Conservation (phyloP, 768 basidiomycete species). For the Auriscalpium vulgare region DNA sequence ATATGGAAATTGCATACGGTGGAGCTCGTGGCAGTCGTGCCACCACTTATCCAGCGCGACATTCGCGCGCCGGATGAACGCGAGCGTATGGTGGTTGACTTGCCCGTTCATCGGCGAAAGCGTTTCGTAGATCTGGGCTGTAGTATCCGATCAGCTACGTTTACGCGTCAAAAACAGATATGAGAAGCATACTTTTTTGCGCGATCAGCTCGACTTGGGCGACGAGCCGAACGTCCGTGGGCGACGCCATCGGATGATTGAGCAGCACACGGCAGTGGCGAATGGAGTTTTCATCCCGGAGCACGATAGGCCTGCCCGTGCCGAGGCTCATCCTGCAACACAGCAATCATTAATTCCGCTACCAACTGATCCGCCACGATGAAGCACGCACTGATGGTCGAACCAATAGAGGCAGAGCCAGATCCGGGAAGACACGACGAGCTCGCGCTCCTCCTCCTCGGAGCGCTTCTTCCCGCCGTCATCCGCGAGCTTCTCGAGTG, state of each 20-base stretch:
- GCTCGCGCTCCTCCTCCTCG: conserved; percentile 80
- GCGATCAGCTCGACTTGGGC: conserved; percentile 85
- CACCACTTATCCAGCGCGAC: conserved; percentile 88
- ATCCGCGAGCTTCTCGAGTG: conserved; percentile 85
- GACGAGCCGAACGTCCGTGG: conserved; percentile 83
- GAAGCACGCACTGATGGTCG: conserved; percentile 73
- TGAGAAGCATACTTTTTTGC: conserved; percentile 65
- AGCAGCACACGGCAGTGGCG: conserved; percentile 77
- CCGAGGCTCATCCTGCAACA: conserved; percentile 75
- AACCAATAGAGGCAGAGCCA: conserved; percentile 97
- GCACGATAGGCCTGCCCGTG: conserved; percentile 82
- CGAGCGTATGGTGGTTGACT: conserved; percentile 75
- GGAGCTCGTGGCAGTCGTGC: conserved; percentile 79
- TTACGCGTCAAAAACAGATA: neutral
- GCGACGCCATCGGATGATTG: conserved; percentile 78
- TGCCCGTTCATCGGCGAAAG: conserved; percentile 80
- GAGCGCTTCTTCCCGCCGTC: conserved; percentile 54
- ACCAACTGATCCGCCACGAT: neutral
- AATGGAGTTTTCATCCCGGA: conserved; percentile 85
- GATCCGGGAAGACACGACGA: conserved; percentile 87
- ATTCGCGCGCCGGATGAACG: conserved; percentile 83
- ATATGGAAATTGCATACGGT: conserved; percentile 41
- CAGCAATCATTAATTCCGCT: conserved; percentile 7
- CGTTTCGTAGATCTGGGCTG: conserved; percentile 92
- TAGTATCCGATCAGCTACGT: neutral